Base-by-base conservation (phyloP, 495 filamentous ascomycete genomes). In the Cenococcum geophilum region DNA sequence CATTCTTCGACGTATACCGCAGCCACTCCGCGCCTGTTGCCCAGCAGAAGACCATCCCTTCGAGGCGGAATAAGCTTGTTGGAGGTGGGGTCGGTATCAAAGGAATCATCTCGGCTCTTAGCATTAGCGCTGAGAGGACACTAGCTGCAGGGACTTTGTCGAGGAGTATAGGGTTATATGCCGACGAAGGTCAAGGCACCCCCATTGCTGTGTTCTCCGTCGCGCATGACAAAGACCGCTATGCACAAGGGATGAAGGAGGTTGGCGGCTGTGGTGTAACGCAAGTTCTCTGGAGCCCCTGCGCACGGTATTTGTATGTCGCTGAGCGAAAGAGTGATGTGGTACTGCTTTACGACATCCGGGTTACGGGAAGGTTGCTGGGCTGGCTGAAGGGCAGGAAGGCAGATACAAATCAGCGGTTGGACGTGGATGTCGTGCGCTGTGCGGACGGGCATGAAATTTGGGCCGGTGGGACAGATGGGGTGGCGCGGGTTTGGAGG, bases 381-480 rank as follows among this genome's bases (percentile, higher is more conserved):
- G 85, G 83, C 16, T 84, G 81, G 74, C 75, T 97, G 55, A 76
- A 74, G 14, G 90, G 92, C 0, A 80, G 93, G 34, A 78, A 80
- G 21, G 87, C 89, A 4, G 89, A 86, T 5, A 58, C 66, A 43
- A 91, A 90, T 62, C 92, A 97, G 75, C 79, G 89, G 36, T 72
- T 97, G 60, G 82, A 83, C 20, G 82, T 91, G 54, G 89, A 95
- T 73, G 77, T 92, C 16, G 56, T 65, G 72, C 76, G 20, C 50
- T 76, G 59, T 60, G 73, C 22, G 71, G 73, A 6, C 68, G 85
- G 84, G 2, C 83, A 85, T 72, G 87, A 91, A 69, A 76, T 96
- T 20, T 95, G 89, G 91, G 89, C 86, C 36, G 92, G 91, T 16
- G 89, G 88, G 1, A 82, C 74, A n/a, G 86, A 89, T 76, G 95